These are phyloP conservation scores for Globisporangium viniferum DNA, from an alignment of 352 stramenopile species.

Conservation along the genomic window DNA sequence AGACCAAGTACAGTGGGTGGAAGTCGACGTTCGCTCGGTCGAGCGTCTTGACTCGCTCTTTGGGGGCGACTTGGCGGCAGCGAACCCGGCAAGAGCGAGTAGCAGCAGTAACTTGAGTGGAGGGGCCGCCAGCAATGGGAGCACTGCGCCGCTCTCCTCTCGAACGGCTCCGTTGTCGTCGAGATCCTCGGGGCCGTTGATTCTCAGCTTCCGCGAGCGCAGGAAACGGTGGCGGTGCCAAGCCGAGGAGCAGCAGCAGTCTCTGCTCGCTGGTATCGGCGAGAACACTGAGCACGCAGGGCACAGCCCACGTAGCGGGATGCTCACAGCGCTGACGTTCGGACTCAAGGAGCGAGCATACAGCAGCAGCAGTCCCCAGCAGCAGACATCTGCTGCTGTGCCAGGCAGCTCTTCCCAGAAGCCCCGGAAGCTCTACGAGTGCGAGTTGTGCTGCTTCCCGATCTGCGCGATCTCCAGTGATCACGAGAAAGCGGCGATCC, in stretches of 20 bases:
- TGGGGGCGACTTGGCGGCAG: conserved; percentile 7
- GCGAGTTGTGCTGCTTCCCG: conserved; percentile 37
- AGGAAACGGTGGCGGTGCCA: conserved; percentile 10
- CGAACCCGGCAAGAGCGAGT: background rate
- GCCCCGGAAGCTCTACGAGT: conserved; percentile 39
- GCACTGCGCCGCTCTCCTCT: conserved; percentile 1
- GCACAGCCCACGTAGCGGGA: background rate
- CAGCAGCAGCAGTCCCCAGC: background rate
- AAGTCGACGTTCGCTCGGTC: conserved; percentile 27
- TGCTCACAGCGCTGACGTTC: conserved; percentile 7
- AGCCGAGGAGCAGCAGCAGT: background rate
- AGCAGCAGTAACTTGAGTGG: background rate
- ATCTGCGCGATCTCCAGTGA: conserved; percentile 26
- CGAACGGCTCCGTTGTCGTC: conserved; percentile 2
- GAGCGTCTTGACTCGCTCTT: conserved; percentile 34
- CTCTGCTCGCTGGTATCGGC: conserved; percentile 3
- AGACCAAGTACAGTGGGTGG: conserved; percentile 32
- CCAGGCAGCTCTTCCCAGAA: background rate
- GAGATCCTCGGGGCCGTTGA: background rate
- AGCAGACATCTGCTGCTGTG: background rate
- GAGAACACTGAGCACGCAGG: background rate
- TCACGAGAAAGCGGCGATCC: conserved; percentile 18
- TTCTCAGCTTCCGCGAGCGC: conserved; percentile 17
- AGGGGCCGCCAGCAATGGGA: background rate
- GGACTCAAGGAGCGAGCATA: conserved; percentile 14